These are phyloP conservation scores for Exophiala calicioides DNA, from an alignment of 2,329 filamentous ascomycete genomes.

Conservation along the genomic window DNA sequence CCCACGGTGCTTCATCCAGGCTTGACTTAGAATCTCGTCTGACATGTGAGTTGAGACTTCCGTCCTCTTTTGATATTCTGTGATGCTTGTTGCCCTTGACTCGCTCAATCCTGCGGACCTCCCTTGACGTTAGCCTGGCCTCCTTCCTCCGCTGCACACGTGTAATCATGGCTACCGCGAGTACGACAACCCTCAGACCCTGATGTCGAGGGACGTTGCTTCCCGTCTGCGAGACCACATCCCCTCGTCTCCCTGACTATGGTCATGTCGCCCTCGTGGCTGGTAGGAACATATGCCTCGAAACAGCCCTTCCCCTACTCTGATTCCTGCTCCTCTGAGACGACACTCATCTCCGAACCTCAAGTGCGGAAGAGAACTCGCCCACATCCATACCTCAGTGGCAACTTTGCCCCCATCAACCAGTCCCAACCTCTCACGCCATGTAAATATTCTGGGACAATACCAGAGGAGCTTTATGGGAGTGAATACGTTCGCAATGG, in stretches of 20 bases:
- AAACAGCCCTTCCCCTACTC: slow-evolving; percentile 2
- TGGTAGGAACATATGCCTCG: slow-evolving; percentile 1
- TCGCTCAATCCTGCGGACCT: too few species aligned
- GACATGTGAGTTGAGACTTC: too few species aligned
- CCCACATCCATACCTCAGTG: slow-evolving; percentile 55
- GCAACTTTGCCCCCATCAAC: slow-evolving; percentile 70
- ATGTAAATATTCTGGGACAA: slow-evolving; percentile 58
- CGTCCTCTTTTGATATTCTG: too few species aligned
- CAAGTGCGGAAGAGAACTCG: slow-evolving; percentile 21
- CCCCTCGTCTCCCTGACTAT: neutral
- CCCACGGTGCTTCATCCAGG: too few species aligned
- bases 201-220: too few species aligned
- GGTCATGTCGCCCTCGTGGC: neutral
- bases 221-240: neutral
- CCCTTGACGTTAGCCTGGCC: too few species aligned
- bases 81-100: too few species aligned
- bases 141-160: too few species aligned
- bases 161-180: too few species aligned
- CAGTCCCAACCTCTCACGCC: slow-evolving; percentile 57
- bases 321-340: neutral
- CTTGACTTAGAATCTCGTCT: too few species aligned
- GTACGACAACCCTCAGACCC: too few species aligned
- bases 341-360: slow-evolving; percentile 9
- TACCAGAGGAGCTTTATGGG: slow-evolving; percentile 66
- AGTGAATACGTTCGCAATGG: slow-evolving; percentile 74